phyloP scores from a whole-genome alignment of 441 rosid species.

The Biscutella laevigata region DNA sequence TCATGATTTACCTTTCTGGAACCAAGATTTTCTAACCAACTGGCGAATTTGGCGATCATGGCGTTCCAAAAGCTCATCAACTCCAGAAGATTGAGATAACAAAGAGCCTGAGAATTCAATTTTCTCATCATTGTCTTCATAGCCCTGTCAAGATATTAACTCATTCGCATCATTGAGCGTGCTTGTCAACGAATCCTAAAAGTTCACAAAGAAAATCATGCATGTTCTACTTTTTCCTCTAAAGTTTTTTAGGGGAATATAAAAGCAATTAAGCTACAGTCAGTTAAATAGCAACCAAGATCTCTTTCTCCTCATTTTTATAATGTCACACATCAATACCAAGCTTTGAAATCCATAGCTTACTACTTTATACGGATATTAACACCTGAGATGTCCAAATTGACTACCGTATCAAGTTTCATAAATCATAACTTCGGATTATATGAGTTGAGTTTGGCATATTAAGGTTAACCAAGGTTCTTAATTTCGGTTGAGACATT shows the following conservation, averaged over 20 bases:
- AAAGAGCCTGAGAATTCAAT: conserved; percentile 87
- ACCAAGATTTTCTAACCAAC: conserved; percentile 83
- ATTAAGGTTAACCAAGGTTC: background rate
- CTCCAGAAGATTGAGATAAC: conserved; percentile 59
- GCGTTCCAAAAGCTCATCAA: conserved; percentile 71
- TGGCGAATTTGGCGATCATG: conserved; percentile 83
- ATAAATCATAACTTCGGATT: background rate
- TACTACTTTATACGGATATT: background rate
- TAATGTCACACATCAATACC: background rate
- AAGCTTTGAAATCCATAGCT: background rate
- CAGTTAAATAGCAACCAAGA: conserved; percentile 2
- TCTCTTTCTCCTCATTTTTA: conserved; percentile 9
- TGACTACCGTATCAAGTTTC: background rate
- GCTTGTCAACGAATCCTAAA: conserved; percentile 5
- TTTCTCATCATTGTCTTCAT: conserved; percentile 48
- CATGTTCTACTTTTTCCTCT: conserved; percentile 13
- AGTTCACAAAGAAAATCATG: conserved; percentile 19
- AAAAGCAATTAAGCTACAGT: conserved; percentile 17
- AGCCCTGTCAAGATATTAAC: conserved; percentile 38
- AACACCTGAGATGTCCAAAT: background rate
- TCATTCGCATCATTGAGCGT: conserved; percentile 13
- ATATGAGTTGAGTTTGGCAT: background rate
- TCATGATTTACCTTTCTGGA: conserved; percentile 58
- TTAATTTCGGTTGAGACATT: background rate
- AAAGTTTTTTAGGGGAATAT: background rate